Evolutionary conservation across 345 rosid species (phyloP).

Genomic region (Hibiscus mutabilis): DNA sequence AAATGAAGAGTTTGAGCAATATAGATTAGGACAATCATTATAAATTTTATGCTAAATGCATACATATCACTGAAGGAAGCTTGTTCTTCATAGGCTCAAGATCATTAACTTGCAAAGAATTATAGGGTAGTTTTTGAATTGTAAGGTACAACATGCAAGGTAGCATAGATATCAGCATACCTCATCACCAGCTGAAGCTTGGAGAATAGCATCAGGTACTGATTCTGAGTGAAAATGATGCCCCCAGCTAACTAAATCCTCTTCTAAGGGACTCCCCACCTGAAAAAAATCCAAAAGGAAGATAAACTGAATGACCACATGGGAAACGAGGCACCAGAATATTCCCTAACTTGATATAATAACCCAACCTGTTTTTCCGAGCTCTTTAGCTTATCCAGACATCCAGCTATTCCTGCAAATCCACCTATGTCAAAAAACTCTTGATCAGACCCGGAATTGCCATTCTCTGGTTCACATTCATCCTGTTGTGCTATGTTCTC

Average conservation of each 20-base stretch:
- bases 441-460: slow-evolving; percentile 23
- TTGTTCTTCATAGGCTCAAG: neutral
- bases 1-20: neutral
- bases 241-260: slow-evolving; percentile 87
- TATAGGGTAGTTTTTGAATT: neutral
- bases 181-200: slow-evolving; percentile 95
- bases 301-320: slow-evolving; percentile 2
- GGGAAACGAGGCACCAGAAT: neutral
- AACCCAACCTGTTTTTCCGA: slow-evolving; percentile 76
- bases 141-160: neutral
- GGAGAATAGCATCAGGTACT: slow-evolving; percentile 78
- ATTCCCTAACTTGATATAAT: neutral
- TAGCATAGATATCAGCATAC: slow-evolving; percentile 22
- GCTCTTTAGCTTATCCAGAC: slow-evolving; percentile 54
- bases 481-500: slow-evolving; percentile 18
- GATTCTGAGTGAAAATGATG: slow-evolving; percentile 69
- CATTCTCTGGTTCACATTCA: slow-evolving; percentile 22
- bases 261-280: slow-evolving; percentile 88
- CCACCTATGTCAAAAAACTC: slow-evolving; percentile 63
- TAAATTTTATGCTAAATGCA: neutral
- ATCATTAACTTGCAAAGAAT: neutral
- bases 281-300: slow-evolving; percentile 24
- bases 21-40: neutral
- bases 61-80: neutral
- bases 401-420: slow-evolving; percentile 73